Conservation (phyloP, 2,329 filamentous ascomycete genomes). For the Epichloe sibirici region DNA sequence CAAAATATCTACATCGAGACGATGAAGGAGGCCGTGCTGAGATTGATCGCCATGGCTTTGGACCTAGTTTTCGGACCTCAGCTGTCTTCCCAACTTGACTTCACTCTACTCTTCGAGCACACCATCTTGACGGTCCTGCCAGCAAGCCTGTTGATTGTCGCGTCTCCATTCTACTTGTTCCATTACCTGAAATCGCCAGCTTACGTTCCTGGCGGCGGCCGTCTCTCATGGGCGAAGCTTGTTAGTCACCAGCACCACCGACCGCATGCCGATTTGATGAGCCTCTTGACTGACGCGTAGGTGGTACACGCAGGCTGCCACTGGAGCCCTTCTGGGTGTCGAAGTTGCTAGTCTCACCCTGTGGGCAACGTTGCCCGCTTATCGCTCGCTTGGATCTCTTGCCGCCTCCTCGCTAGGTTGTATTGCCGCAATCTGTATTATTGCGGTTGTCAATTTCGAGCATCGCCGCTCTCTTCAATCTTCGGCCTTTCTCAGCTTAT, state of each 20-base stretch:
- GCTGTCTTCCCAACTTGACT: constrained; percentile 9
- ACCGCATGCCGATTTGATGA: background rate
- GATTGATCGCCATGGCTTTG: background rate
- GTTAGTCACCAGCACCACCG: constrained; percentile 3
- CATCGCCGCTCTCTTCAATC: constrained; percentile 25
- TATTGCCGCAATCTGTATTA: constrained; percentile 13
- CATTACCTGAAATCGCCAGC: constrained; percentile 5
- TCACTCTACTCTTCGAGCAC: constrained; percentile 13
- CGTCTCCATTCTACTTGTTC: constrained; percentile 3
- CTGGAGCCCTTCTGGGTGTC: constrained; percentile 14
- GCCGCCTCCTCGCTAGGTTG: constrained; percentile 16
- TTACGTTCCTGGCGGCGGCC: background rate
- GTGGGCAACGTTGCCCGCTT: constrained; percentile 1
- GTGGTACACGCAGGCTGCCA: constrained; percentile 8
- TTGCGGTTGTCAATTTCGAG: constrained; percentile 17
- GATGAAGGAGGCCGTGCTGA: background rate
- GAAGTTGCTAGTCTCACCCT: constrained; percentile 17
- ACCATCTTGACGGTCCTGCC: constrained; percentile 9
- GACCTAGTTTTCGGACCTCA: constrained; percentile 7
- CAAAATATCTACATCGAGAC: background rate
- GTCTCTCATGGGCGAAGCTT: constrained; percentile 11
- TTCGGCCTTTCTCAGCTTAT: constrained; percentile 27
- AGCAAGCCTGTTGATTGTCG: constrained; percentile 3
- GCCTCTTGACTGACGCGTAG: no score
- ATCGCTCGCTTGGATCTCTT: constrained; percentile 15